phyloP scores from a whole-genome alignment of 1,284 basidiomycete genomes.

The Entoloma clypeatum region DNA sequence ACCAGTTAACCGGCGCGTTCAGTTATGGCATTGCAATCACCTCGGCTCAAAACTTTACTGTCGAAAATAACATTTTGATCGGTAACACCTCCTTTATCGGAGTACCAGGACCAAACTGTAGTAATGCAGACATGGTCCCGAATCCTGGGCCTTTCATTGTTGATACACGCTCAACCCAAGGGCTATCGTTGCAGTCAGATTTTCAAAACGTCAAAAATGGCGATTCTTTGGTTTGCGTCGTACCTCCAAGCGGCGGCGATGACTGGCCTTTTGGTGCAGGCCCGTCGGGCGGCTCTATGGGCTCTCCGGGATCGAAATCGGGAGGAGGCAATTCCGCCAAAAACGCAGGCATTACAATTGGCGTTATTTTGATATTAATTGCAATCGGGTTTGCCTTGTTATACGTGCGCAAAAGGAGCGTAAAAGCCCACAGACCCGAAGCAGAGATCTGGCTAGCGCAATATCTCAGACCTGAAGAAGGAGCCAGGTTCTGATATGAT shows the following conservation, averaged over 20 bases:
- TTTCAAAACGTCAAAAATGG: slow-evolving; percentile 52
- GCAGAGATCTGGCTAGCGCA: too few species aligned
- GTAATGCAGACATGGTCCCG: slow-evolving; percentile 45
- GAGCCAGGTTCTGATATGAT: too few species aligned
- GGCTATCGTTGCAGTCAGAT: slow-evolving; percentile 45
- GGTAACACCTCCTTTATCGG: slow-evolving; percentile 81
- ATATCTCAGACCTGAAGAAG: too few species aligned
- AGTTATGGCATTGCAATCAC: slow-evolving; percentile 66
- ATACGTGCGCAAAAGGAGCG: slow-evolving; percentile 48
- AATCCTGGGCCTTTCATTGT: slow-evolving; percentile 56
- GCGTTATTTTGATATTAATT: slow-evolving; percentile 46
- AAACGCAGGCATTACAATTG: slow-evolving; percentile 52
- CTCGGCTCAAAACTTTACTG: slow-evolving; percentile 62
- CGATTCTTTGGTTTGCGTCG: slow-evolving; percentile 59
- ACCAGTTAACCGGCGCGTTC: slow-evolving; percentile 70
- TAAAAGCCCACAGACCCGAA: too few species aligned
- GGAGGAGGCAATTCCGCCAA: slow-evolving; percentile 20
- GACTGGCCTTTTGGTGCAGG: slow-evolving; percentile 69
- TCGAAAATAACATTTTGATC: slow-evolving; percentile 59
- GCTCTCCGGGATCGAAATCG: slow-evolving; percentile 7
- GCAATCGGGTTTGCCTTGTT: slow-evolving; percentile 39
- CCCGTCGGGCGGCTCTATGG: slow-evolving; percentile 30
- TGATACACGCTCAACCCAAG: slow-evolving; percentile 40
- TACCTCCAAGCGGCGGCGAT: slow-evolving; percentile 63
- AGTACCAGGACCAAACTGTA: slow-evolving; percentile 67